A percentile compares a stretch with the other conserved stretches of the same genome.
phyloP scores from a whole-genome alignment of 2,329 filamentous ascomycete species.

The Colletotrichum lupini region DNA sequence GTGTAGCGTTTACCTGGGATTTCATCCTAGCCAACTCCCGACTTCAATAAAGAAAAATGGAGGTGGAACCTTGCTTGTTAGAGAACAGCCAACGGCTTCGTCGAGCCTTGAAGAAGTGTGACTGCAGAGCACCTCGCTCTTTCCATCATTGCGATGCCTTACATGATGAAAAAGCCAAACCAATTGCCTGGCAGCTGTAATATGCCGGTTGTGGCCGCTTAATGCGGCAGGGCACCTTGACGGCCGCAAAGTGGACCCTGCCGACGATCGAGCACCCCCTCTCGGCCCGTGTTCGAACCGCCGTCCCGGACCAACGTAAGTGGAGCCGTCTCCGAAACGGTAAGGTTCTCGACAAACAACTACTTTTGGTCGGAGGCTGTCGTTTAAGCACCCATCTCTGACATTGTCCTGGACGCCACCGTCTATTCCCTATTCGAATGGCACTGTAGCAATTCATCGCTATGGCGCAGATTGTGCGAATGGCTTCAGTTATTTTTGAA shows the following conservation, averaged over 20 bases:
- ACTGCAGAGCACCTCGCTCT: neutral
- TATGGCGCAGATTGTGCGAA: neutral
- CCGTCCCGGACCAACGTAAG: neutral
- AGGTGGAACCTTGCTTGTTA: neutral
- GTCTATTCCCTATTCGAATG: neutral
- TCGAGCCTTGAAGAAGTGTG: neutral
- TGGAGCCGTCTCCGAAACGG: neutral
- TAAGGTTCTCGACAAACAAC: neutral
- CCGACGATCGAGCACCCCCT: neutral
- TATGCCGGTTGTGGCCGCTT: neutral
- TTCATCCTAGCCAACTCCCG: neutral
- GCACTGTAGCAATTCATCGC: neutral
- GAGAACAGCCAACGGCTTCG: neutral
- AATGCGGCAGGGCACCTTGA: neutral
- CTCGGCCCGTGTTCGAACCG: neutral
- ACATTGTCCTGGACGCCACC: too few species aligned
- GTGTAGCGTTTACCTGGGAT: neutral
- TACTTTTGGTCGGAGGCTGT: neutral
- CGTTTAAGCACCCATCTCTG: neutral
- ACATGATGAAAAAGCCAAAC: neutral
- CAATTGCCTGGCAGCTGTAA: neutral
- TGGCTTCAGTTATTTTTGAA: neutral
- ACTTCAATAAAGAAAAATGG: neutral
- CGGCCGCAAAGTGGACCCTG: neutral
- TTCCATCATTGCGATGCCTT: neutral